Base-by-base conservation (phyloP, 78 protist genomes). In the Dictyostelium capitatum region DNA sequence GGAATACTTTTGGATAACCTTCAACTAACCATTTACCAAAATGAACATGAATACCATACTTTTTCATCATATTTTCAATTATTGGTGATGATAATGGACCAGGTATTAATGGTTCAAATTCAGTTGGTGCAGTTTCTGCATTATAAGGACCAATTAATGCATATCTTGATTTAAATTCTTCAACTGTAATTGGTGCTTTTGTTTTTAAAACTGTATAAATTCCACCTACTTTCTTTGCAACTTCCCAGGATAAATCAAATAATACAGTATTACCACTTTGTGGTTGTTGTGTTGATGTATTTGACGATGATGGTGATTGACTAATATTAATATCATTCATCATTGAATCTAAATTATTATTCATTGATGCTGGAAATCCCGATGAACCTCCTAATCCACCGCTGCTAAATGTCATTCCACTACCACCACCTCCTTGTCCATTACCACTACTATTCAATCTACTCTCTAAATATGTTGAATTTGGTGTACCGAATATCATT, bases 1-100 rank as follows among this genome's bases (percentile, higher is more conserved):
- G 46, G 23, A 94, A 94, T 7, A 80, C 87, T 56, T 81, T 84
- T 46, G 96, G 96, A 54, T 75, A 87, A 54, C 87, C 54, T 23
- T 92, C 92, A 8, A 97, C 85, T 73, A 97, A 84, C 98, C 98
- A 97, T 37, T 95, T 90, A n/a, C 98, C 98, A 74, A 80, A 95
- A 83, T 79, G 83, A 59, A 96, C 96, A 1, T 64, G 67, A 30
- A 94, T 83, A 32, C 98, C 98, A 54, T 95, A 91, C 50, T 90
- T 73, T 15, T 54, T 54, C 92, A 93, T 75, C 75, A 89, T 72
- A 15, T 96, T 82, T 11, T 96, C 82, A 48, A 93, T 80, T 53
- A 79, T 87, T n/a, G 64, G 75, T 32, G 37, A 41, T 48, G 82
- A 20, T 14, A 46, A 47, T 20, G 77, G 92, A 47, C 84, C 83